phyloP scores from a whole-genome alignment of 2,329 filamentous ascomycete genomes.

The Aspergillus phoenicis region DNA sequence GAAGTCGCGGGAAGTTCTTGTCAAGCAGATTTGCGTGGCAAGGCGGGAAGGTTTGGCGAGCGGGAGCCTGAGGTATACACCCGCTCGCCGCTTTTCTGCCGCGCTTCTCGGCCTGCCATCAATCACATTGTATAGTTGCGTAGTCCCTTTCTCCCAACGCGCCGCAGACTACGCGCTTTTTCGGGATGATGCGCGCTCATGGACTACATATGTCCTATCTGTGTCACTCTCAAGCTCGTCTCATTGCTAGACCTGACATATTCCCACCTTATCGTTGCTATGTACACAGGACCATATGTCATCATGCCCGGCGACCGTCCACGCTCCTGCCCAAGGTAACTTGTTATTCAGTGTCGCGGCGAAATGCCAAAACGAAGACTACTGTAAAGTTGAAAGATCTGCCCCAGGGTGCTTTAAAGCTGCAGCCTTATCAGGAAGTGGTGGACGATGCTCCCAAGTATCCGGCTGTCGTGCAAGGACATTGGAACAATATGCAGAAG shows the following conservation, averaged over 20 bases:
- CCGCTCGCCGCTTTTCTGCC: constrained; percentile 15
- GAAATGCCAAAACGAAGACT: constrained; percentile 42
- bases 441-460: constrained; percentile 62
- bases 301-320: constrained; percentile 32
- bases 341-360: constrained; percentile 21
- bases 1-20: constrained; percentile 32
- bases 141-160: background rate
- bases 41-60: constrained; percentile 37
- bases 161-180: background rate
- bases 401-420: constrained; percentile 58
- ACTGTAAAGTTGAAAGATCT: constrained; percentile 51
- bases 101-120: constrained; percentile 2
- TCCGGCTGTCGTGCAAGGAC: constrained; percentile 86
- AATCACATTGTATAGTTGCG: constrained; percentile 3
- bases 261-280: constrained; percentile 21
- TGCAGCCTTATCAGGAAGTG: constrained; percentile 45
- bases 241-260: background rate
- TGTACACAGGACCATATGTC: constrained; percentile 33
- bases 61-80: constrained; percentile 25
- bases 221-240: background rate
- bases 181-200: constrained; percentile 30
- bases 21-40: constrained; percentile 39
- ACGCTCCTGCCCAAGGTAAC: constrained; percentile 21
- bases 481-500: constrained; percentile 82
- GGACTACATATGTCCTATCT: constrained; percentile 9